These are phyloP conservation scores for Candida xyloterini DNA, from an alignment of 805 yeast genomes.

Conservation along the genomic window DNA sequence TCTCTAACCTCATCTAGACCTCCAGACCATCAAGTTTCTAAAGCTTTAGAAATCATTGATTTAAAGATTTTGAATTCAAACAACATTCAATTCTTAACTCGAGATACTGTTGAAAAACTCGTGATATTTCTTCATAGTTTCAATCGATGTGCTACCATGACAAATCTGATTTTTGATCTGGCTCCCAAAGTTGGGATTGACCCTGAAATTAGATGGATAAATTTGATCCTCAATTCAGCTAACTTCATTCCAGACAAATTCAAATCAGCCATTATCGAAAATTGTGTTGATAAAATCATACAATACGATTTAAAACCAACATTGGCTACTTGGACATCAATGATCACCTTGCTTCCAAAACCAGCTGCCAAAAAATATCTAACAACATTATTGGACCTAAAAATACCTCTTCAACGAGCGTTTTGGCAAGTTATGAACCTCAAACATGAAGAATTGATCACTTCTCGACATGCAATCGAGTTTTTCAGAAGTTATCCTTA, in stretches of 20 bases:
- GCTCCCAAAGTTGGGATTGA: slow-evolving; percentile 10
- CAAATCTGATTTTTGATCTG: slow-evolving; percentile 5
- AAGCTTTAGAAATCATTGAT: neutral
- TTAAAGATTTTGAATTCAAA: neutral
- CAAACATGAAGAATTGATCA: neutral
- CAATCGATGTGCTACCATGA: slow-evolving; percentile 8
- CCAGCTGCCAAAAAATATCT: slow-evolving; percentile 1
- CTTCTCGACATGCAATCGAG: slow-evolving; percentile 8
- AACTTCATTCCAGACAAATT: neutral
- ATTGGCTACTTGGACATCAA: slow-evolving; percentile 12
- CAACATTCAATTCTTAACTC: slow-evolving; percentile 3
- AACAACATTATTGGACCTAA: slow-evolving; percentile 8
- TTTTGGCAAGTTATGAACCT: slow-evolving; percentile 9
- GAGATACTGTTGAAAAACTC: neutral
- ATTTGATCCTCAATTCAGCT: slow-evolving; percentile 9
- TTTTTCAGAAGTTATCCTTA: slow-evolving; percentile 11
- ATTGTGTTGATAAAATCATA: slow-evolving; percentile 8
- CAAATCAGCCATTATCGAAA: neutral
- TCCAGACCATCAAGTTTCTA: neutral
- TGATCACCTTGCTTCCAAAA: slow-evolving; percentile 8
- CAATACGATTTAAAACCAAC: slow-evolving; percentile 13
- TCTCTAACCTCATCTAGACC: slow-evolving; percentile 3
- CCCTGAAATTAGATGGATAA: slow-evolving; percentile 12
- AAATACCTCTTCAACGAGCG: slow-evolving; percentile 9
- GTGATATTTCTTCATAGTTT: slow-evolving; percentile 4